Evolutionary conservation across 179 eudicot species (phyloP), one percentile per base, ranked within the genome.

Genomic region (Patellifolia procumbens): DNA sequence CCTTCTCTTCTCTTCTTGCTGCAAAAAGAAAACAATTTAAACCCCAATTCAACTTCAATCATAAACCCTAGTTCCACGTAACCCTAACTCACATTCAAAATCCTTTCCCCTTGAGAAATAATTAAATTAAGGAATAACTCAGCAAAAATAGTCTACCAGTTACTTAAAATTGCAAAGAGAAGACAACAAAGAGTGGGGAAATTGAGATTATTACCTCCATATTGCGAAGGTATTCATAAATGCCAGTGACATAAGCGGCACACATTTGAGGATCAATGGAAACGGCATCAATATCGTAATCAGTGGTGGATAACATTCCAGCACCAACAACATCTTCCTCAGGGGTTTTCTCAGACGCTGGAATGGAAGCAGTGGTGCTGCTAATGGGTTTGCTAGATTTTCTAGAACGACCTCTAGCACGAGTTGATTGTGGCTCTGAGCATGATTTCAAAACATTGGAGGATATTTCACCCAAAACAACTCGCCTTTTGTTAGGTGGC

Each of bases 181-280:
- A n/a, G 16, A 26, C 22, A 1, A 34, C 17, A 22, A 20, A 67
- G 2, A 34, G 8, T 13, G 3, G 19, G 4, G 5, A 37, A 45
- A 8, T 35, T 26, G 8, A 24, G 0, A 19, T 3, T 7, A 20
- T 43, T 69, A 86, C 88, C 86, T 86, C 88, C 86, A 86, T 86
- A 26, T 66, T 65, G 3, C 85, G 70, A 10, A 86, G 85, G 43
- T 86, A 86, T 0, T 78, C 85, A 52, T 86, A 83, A 22, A 86
- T 86, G 9, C 80, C 75, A 26, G 65, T 48, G 67, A 79, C 85
- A 72, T 86, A 83, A 13, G 83, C 75, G 19, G 51, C 79, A 43
- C 88, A 86, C 83, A 83, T 78, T 61, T 86, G 86, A 9, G 86
- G 86, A 42, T 79, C 86, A 73, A 76, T 81, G 7, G 73, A 29